Evolutionary conservation across 2,329 filamentous ascomycete species (phyloP).

Genomic region (Pseudogymnoascus sp.): DNA sequence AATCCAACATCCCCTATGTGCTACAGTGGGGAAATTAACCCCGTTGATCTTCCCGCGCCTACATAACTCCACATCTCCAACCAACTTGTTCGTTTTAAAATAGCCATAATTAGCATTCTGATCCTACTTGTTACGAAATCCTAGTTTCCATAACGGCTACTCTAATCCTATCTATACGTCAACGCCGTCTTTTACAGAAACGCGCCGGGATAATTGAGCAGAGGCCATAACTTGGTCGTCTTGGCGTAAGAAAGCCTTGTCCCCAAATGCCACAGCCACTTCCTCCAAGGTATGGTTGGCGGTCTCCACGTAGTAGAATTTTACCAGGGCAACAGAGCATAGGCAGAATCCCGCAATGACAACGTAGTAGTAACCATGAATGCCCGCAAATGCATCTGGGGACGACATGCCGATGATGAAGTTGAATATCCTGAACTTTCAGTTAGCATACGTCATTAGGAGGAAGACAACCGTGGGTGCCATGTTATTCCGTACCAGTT

Average conservation of each 20-base stretch:
- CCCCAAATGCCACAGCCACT: slow-evolving; percentile 37
- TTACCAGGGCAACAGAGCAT: slow-evolving; percentile 29
- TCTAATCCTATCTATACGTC: neutral
- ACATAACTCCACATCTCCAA: neutral
- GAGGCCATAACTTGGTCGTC: slow-evolving; percentile 10
- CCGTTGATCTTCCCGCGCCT: neutral
- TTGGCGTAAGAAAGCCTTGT: slow-evolving; percentile 31
- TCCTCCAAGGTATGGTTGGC: slow-evolving; percentile 32
- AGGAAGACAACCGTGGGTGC: slow-evolving; percentile 28
- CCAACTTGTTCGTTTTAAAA: neutral
- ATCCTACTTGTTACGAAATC: neutral
- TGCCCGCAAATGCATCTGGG: slow-evolving; percentile 36
- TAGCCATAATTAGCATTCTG: neutral
- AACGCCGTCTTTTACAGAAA: neutral
- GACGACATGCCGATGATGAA: slow-evolving; percentile 35
- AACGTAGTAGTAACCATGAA: slow-evolving; percentile 38
- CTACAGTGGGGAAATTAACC: neutral
- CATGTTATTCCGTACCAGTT: slow-evolving; percentile 27
- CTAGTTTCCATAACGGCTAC: neutral
- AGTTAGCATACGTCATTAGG: slow-evolving; percentile 20
- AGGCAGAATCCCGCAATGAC: slow-evolving; percentile 38
- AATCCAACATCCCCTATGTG: neutral
- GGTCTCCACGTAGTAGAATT: slow-evolving; percentile 39
- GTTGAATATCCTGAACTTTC: slow-evolving; percentile 19
- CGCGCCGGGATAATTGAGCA: neutral